phyloP scores from a whole-genome alignment of 2,329 filamentous ascomycete genomes.

The Pestalotiopsis fici region DNA sequence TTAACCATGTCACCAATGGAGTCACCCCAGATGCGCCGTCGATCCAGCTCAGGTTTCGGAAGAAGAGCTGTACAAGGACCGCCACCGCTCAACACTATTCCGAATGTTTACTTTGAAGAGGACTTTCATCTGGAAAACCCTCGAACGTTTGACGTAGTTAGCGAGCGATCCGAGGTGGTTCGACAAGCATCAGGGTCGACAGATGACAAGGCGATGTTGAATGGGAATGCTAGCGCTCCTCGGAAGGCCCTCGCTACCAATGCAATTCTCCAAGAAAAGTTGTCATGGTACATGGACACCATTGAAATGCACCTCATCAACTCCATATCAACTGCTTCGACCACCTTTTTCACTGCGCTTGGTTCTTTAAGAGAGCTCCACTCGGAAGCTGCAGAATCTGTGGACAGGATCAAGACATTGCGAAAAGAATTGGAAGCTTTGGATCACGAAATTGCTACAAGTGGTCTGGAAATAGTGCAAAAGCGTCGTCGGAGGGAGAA shows the following conservation, averaged over 20 bases:
- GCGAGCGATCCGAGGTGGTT: slow-evolving; percentile 96
- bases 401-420: slow-evolving; percentile 79
- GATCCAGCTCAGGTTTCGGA: slow-evolving; percentile 48
- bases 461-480: slow-evolving; percentile 82
- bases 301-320: slow-evolving; percentile 96
- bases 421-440: slow-evolving; percentile 78
- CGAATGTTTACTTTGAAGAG: slow-evolving; percentile 90
- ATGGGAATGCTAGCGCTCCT: slow-evolving; percentile 60
- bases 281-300: slow-evolving; percentile 99
- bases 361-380: slow-evolving; percentile 90
- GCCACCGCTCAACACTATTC: slow-evolving; percentile 89
- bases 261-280: slow-evolving; percentile 94
- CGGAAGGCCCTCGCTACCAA: slow-evolving; percentile 93
- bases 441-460: slow-evolving; percentile 84
- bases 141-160: slow-evolving; percentile 93
- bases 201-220: slow-evolving; percentile 56
- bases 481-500: slow-evolving; percentile 83
- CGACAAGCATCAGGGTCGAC: slow-evolving; percentile 57
- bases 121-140: slow-evolving; percentile 96
- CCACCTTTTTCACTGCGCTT: slow-evolving; percentile 92
- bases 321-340: slow-evolving; percentile 92
- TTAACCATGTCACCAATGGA: slow-evolving; percentile 53
- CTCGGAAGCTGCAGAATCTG: slow-evolving; percentile 87
- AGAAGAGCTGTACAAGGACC: slow-evolving; percentile 69
- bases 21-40: slow-evolving; percentile 39